phyloP scores from a whole-genome alignment of 495 filamentous ascomycete species.

The Talaromyces proteolyticus region DNA sequence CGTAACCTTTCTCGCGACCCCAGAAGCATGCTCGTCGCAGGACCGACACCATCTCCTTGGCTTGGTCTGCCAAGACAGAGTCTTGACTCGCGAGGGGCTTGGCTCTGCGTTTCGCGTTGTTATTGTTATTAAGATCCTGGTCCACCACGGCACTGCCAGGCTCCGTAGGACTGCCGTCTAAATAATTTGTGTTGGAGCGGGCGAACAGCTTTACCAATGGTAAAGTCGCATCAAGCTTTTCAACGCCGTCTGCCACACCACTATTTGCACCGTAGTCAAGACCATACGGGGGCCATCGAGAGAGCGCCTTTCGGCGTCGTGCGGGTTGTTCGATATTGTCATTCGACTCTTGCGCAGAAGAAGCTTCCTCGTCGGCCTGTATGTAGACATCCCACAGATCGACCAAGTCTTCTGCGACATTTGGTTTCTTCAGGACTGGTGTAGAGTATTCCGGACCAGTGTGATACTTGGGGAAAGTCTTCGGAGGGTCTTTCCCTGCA shows the following conservation, averaged over 20 bases:
- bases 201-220: constrained; percentile 27
- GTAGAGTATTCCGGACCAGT: constrained; percentile 30
- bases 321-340: constrained; percentile 2
- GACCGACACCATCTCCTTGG: constrained; percentile 31
- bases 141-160: no score
- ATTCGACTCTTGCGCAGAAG: neutral
- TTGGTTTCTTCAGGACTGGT: constrained; percentile 18
- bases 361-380: constrained; percentile 1
- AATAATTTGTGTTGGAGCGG: neutral
- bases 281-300: constrained; percentile 36
- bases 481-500: constrained; percentile 32
- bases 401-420: neutral
- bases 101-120: constrained; percentile 1
- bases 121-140: no score
- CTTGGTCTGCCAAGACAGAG: constrained; percentile 25
- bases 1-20: constrained; percentile 29
- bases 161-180: no score
- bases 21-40: constrained; percentile 38
- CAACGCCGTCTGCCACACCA: no score
- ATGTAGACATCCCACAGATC: constrained; percentile 8
- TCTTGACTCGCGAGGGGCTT: neutral
- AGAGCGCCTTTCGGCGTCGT: constrained; percentile 29
- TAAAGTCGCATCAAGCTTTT: constrained; percentile 25
- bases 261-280: constrained; percentile 19
- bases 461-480: constrained; percentile 23